phyloP scores from a whole-genome alignment of 208 protist species.

The Borovskyia barvae region DNA sequence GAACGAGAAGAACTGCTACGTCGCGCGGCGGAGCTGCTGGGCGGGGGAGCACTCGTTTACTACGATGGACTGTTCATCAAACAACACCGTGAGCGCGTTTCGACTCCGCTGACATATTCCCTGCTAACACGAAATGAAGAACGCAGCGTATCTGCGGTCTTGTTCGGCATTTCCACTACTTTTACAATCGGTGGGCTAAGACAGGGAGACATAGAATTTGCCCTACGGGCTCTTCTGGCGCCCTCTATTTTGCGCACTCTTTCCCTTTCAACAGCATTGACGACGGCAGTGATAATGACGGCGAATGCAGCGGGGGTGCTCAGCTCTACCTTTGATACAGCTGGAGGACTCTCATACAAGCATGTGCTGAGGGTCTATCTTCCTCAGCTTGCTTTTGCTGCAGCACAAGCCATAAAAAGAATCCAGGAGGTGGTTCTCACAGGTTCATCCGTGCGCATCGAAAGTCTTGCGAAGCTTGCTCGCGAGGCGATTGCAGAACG shows the following conservation, averaged over 20 bases:
- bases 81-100: slow-evolving; percentile 2
- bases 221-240: slow-evolving; percentile 7
- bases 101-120: not conserved
- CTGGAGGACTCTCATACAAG: not conserved
- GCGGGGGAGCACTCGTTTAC: slow-evolving; percentile 13
- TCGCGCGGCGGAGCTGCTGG: slow-evolving; percentile 13
- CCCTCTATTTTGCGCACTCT: not conserved
- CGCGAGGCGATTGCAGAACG: not conserved
- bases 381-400: not conserved
- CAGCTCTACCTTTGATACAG: not conserved
- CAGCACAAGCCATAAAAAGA: not conserved
- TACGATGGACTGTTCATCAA: slow-evolving; percentile 14
- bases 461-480: not conserved
- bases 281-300: not conserved
- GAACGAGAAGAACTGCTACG: slow-evolving; percentile 19
- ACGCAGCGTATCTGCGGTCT: slow-evolving; percentile 2
- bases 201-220: not conserved
- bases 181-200: not conserved
- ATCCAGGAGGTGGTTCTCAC: not conserved
- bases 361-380: not conserved
- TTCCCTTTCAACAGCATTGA: slow-evolving; percentile 9
- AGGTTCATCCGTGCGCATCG: not conserved
- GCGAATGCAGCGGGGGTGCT: not conserved
- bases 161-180: slow-evolving; percentile 14
- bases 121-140: slow-evolving; percentile 10